Percentiles rank a stretch among this genome's conserved stretches.
Conservation (phyloP, 257 asterid genomes). For the Solanum clarkiae region DNA sequence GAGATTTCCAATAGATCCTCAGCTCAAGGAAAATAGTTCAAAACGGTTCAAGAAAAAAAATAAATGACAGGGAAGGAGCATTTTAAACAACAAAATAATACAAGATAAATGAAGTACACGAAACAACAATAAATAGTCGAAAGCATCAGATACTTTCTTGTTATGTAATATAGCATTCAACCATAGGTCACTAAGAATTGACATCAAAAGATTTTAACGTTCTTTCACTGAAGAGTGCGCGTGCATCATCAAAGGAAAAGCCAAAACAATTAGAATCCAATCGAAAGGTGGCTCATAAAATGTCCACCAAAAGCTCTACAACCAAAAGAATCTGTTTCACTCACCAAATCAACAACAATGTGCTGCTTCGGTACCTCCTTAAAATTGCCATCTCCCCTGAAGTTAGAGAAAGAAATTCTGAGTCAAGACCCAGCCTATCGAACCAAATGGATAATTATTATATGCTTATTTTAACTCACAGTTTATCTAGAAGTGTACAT, state of each 20-base stretch:
- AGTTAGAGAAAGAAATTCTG: not conserved
- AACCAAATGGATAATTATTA: not conserved
- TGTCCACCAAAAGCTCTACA: not conserved
- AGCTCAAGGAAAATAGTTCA: not conserved
- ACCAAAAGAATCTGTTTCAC: not conserved
- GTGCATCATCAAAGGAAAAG: not conserved
- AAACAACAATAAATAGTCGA: not conserved
- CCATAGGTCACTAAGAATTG: not conserved
- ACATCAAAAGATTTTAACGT: not conserved
- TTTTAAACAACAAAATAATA: not conserved
- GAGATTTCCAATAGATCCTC: not conserved
- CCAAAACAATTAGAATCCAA: not conserved
- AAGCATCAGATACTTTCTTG: not conserved
- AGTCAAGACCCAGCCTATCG: not conserved
- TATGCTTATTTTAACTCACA: not conserved
- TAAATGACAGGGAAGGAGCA: not conserved
- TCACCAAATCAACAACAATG: not conserved
- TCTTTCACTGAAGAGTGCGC: not conserved
- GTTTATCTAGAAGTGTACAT: not conserved
- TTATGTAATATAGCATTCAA: not conserved
- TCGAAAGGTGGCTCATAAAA: not conserved
- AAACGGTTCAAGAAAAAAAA: not conserved
- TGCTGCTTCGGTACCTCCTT: not conserved
- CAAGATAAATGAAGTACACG: not conserved
- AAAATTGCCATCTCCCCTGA: not conserved